Conservation (phyloP, 164 flowering plant genomes). For the Buxus sempervirens region DNA sequence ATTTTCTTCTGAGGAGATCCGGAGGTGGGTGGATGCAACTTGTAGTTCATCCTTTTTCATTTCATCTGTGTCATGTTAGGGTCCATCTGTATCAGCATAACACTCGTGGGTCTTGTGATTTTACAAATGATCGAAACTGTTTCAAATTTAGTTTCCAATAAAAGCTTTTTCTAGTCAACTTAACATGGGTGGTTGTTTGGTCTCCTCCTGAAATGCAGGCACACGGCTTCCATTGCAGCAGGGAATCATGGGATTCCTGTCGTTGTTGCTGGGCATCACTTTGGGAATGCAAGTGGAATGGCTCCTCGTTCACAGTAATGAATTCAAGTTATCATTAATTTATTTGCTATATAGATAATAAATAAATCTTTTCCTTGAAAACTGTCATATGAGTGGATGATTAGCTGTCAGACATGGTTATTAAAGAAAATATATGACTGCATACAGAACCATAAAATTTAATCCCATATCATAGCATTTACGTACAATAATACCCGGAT, state of each 20-base stretch:
- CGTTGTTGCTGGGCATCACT: slow-evolving; percentile 75
- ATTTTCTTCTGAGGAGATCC: neutral
- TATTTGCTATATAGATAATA: neutral
- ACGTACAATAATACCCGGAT: neutral
- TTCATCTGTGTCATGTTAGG: neutral
- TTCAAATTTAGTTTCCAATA: neutral
- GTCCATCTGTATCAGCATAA: neutral
- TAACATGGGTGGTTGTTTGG: neutral
- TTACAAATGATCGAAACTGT: neutral
- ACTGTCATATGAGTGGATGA: too few species aligned
- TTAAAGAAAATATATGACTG: neutral
- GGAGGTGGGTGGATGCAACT: neutral
- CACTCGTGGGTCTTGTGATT: neutral
- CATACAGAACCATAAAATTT: neutral
- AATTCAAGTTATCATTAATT: neutral
- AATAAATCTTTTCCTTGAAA: too few species aligned
- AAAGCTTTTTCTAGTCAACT: neutral
- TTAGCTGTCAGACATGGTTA: too few species aligned
- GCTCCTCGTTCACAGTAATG: slow-evolving; percentile 96
- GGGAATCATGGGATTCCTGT: slow-evolving; percentile 96
- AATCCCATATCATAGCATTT: neutral
- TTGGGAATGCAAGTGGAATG: slow-evolving; percentile 99
- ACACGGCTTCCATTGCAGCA: slow-evolving; percentile 88
- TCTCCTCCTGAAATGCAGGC: slow-evolving; percentile 44
- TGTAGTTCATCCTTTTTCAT: neutral